A percentile compares a stretch with the other conserved stretches of the same genome.
Conservation (phyloP, 148 eudicot genomes). For the Hydrangea macrophylla region DNA sequence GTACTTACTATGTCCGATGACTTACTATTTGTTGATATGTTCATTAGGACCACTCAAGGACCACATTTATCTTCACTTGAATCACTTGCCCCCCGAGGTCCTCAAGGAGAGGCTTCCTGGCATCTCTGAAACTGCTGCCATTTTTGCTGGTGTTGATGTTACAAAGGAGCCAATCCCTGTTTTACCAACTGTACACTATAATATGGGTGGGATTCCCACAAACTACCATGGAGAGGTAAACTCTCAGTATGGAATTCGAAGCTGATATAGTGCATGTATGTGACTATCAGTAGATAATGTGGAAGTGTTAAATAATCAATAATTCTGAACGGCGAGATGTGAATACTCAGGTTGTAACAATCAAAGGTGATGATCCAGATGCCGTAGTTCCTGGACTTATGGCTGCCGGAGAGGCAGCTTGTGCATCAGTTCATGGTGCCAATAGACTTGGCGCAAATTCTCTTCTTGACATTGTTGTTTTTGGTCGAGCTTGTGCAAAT, state of each 20-base stretch:
- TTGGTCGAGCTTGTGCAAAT: slow-evolving; percentile 98
- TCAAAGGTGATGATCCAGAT: slow-evolving; percentile 83
- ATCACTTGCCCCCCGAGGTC: slow-evolving; percentile 98
- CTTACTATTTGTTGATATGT: slow-evolving; percentile 4
- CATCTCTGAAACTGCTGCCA: slow-evolving; percentile 98
- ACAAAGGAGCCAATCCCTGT: slow-evolving; percentile 99
- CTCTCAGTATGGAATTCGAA: background rate
- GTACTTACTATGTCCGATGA: background rate
- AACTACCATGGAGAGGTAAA: slow-evolving; percentile 95
- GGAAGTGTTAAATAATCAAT: background rate
- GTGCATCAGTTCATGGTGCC: slow-evolving; percentile 99
- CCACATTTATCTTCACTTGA: slow-evolving; percentile 94
- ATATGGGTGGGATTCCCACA: slow-evolving; percentile 99
- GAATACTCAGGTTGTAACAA: slow-evolving; percentile 68
- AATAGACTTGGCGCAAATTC: slow-evolving; percentile 98
- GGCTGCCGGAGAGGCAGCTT: slow-evolving; percentile 99
- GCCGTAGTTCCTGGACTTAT: slow-evolving; percentile 83
- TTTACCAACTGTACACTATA: slow-evolving; percentile 96
- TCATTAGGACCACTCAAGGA: slow-evolving; percentile 85
- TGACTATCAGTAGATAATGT: background rate
- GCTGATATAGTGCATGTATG: background rate
- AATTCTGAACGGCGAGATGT: background rate
- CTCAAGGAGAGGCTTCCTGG: slow-evolving; percentile 99
- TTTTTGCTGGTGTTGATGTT: slow-evolving; percentile 99
- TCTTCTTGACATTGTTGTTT: slow-evolving; percentile 98